phyloP scores from a whole-genome alignment of 2,329 filamentous ascomycete species.

The Xylariaceae sp. region DNA sequence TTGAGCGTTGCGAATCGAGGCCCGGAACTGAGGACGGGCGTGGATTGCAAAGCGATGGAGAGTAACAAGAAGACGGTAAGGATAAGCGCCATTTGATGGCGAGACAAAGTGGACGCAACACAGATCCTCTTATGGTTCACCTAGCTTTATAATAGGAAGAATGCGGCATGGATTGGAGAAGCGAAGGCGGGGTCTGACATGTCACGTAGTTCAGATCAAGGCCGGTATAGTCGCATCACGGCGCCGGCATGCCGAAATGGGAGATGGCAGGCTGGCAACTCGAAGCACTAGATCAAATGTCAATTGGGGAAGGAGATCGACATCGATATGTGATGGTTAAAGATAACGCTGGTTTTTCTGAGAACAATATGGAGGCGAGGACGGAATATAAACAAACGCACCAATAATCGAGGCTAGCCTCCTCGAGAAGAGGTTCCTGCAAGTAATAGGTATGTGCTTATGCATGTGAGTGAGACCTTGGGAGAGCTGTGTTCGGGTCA shows the following conservation, averaged over 20 bases:
- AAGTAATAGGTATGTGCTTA: neutral
- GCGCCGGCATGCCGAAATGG: neutral
- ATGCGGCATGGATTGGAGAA: neutral
- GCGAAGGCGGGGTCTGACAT: neutral
- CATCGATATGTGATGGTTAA: neutral
- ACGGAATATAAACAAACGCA: neutral
- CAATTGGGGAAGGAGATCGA: neutral
- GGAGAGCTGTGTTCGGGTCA: neutral
- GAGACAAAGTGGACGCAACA: conserved; percentile 6
- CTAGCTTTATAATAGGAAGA: neutral
- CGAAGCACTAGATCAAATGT: neutral
- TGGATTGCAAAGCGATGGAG: conserved; percentile 1
- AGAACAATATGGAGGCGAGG: neutral
- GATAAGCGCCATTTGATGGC: conserved; percentile 12
- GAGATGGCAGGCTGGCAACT: neutral
- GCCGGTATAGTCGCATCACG: neutral
- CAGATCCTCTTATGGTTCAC: neutral
- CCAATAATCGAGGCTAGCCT: neutral
- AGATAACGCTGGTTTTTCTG: neutral
- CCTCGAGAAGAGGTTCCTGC: neutral
- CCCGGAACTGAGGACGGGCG: conserved; percentile 7
- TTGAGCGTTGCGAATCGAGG: conserved; percentile 14
- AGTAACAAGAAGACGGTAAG: neutral
- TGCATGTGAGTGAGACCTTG: neutral
- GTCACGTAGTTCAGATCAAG: neutral